phyloP scores from a whole-genome alignment of 768 basidiomycete genomes.

The Botryobasidium botryosum region DNA sequence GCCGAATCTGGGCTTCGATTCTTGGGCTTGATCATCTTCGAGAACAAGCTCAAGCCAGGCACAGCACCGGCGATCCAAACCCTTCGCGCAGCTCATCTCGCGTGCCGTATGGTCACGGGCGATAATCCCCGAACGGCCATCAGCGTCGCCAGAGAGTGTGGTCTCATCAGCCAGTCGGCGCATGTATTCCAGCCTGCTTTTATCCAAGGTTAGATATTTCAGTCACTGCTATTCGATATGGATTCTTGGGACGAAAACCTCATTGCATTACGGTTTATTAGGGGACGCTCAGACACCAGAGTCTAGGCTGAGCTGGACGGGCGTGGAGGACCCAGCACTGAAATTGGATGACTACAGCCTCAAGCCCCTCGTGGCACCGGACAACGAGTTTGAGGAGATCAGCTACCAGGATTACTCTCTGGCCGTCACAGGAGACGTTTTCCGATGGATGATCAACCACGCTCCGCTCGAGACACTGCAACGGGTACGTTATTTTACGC shows the following conservation, averaged over 20 bases:
- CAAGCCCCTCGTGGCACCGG: conserved; percentile 56
- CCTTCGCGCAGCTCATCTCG: conserved; percentile 74
- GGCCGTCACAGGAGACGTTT: conserved; percentile 86
- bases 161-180: conserved; percentile 69
- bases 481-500: conserved; percentile 36
- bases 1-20: conserved; percentile 83
- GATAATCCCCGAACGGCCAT: conserved; percentile 95
- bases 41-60: conserved; percentile 90
- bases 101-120: conserved; percentile 95
- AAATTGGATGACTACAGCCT: conserved; percentile 80
- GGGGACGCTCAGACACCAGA: conserved; percentile 21
- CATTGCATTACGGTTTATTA: conserved; percentile 3
- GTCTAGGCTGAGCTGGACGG: conserved; percentile 71
- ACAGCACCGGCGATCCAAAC: conserved; percentile 82
- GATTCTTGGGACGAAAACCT: conserved; percentile 22
- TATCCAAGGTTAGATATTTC: conserved; percentile 34
- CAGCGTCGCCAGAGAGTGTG: conserved; percentile 90
- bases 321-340: conserved; percentile 74
- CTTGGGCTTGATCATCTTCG: conserved; percentile 91
- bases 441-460: conserved; percentile 95
- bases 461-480: conserved; percentile 89
- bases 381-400: conserved; percentile 54
- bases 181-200: conserved; percentile 81
- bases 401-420: conserved; percentile 79
- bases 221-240: background rate